Percentiles rank a stretch among this genome's conserved stretches.
Conservation (phyloP, 2,329 filamentous ascomycete genomes). For the Calonectria pseudoreteaudii region DNA sequence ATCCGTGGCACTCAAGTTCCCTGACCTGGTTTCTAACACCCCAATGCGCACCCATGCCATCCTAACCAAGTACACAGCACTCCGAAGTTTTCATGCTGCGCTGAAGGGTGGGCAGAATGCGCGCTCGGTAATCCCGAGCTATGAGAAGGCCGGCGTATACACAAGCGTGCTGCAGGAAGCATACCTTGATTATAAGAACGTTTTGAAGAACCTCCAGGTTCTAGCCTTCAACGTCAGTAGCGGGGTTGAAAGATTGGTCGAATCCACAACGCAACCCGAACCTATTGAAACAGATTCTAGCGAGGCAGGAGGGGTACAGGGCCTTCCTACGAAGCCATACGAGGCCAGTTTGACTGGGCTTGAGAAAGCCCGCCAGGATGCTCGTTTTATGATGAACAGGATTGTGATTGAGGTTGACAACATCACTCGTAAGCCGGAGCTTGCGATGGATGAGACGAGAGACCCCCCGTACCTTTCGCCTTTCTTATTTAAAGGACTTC, state of each 20-base stretch:
- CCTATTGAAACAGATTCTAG: no score
- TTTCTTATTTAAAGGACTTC: conserved; percentile 10
- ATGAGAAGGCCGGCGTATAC: conserved; percentile 13
- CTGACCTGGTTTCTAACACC: conserved; percentile 6
- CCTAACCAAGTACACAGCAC: conserved; percentile 22
- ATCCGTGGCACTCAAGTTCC: conserved; percentile 14
- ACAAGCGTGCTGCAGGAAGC: conserved; percentile 10
- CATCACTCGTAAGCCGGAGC: conserved; percentile 6
- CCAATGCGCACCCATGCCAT: conserved; percentile 25
- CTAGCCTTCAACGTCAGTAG: conserved; percentile 13
- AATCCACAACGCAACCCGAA: neutral
- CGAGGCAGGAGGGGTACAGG: no score
- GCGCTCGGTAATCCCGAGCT: neutral
- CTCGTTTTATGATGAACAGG: conserved; percentile 7
- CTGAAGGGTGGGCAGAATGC: neutral
- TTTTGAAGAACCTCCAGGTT: conserved; percentile 13
- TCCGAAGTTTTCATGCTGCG: neutral
- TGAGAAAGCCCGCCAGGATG: neutral
- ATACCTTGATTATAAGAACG: conserved; percentile 23
- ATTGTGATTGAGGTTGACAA: conserved; percentile 21
- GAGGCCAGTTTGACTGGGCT: neutral
- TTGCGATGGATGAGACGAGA: conserved; percentile 10
- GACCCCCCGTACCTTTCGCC: neutral
- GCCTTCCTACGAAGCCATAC: neutral
- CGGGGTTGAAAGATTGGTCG: neutral